Conservation (phyloP, 176 grass and related monocot genomes). For the Dactylis glomerata region DNA sequence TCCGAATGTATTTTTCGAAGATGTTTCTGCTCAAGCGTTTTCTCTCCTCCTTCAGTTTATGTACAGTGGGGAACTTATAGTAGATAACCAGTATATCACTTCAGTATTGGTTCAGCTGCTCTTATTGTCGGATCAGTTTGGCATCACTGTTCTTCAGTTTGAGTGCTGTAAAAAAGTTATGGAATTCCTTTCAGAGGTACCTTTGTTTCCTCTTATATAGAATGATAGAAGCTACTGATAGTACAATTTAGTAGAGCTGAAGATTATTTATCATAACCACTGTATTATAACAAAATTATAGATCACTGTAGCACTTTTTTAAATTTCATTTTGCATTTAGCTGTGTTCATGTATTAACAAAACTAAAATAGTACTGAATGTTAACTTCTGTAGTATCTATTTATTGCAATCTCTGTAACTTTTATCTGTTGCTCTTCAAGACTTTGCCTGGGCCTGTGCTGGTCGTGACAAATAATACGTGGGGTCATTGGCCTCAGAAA, state of each 20-base stretch:
- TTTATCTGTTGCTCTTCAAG: slow-evolving; percentile 35
- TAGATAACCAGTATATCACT: slow-evolving; percentile 42
- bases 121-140: slow-evolving; percentile 82
- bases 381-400: slow-evolving; percentile 16
- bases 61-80: slow-evolving; percentile 68
- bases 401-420: slow-evolving; percentile 2
- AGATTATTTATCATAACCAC: background rate
- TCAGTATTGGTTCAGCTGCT: slow-evolving; percentile 59
- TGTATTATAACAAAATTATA: background rate
- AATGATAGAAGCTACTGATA: slow-evolving; percentile 1
- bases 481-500: slow-evolving; percentile 44
- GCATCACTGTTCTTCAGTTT: slow-evolving; percentile 68
- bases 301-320: background rate
- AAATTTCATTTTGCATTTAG: background rate
- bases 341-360: background rate
- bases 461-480: slow-evolving; percentile 29
- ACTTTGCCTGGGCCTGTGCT: slow-evolving; percentile 24
- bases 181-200: slow-evolving; percentile 83
- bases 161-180: slow-evolving; percentile 84
- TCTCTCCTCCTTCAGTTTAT: slow-evolving; percentile 79
- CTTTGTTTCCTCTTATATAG: slow-evolving; percentile 30
- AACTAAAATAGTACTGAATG: background rate
- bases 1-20: slow-evolving; percentile 57
- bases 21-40: slow-evolving; percentile 68
- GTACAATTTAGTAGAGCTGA: background rate